Evolutionary conservation across 2,329 filamentous ascomycete species (phyloP), one percentile per base, ranked within the genome.

Genomic region (Dissoconium aciculare): DNA sequence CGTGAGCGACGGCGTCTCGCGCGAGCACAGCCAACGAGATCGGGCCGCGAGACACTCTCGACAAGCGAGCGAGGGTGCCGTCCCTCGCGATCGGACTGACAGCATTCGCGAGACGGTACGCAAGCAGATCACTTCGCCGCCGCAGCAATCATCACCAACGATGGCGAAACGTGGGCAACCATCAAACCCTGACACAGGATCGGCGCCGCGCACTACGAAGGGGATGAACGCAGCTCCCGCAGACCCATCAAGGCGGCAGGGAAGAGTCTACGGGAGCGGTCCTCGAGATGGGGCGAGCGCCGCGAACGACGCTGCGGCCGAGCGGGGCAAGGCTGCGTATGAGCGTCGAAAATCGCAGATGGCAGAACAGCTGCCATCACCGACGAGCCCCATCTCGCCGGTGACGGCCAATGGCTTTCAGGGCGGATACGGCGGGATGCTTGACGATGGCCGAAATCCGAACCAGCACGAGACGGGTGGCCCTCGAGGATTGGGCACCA

Each of bases 241-340:
- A 8, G 19, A 23, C 19, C 19, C n/a, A 8, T 8, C 8, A n/a
- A 8, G 19, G 19, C 8, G n/a, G 8, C 19, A 23, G 8, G n/a
- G 19, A 8, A 8, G 19, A 23, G 8, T 8, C n/a, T 23, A 23
- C n/a, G 8, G 19, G n/a, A 8, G n/a, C 8, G 19, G 19, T 8
- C n/a, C 16, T 25, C 4, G 13, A 11, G 12, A 21, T 10, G 11
- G 13, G 6, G 15, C 15, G 15, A 28, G 2, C 19, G 19, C 19
- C 8, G 19, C 19, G 19, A 8, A 23, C 8, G 19, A 23, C 8
- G 37, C 34, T 15, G 44, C 44, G 8, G 45, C 46, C 14, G 47
- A 49, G 26, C 33, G 49, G 31, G 50, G 50, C 21, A 49, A 45
- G 28, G 40, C 38, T 5, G 49, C 47, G 6, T 44, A 53, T 29